These are phyloP conservation scores for Gracilariopsis chorda DNA, from an alignment of 23 red algal genomes.

Conservation along the genomic window DNA sequence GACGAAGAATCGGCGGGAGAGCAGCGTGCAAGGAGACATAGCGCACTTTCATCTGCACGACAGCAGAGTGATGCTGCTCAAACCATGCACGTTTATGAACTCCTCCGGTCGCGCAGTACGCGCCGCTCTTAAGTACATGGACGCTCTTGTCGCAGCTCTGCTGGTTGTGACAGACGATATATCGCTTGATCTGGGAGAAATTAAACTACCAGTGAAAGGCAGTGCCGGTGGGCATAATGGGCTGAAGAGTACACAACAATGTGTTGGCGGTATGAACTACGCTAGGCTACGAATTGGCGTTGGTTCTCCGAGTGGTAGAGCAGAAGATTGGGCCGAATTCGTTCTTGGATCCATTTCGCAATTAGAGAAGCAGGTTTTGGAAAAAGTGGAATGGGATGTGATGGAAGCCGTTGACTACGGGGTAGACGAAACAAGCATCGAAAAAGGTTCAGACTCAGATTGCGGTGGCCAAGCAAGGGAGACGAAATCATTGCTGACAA, in stretches of 20 bases:
- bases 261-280: constrained; percentile 40
- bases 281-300: constrained; percentile 69
- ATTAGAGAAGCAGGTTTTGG: not conserved
- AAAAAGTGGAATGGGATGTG: constrained; percentile 6
- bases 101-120: constrained; percentile 43
- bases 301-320: constrained; percentile 20
- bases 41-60: too few relatives aligned
- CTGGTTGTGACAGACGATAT: constrained; percentile 77
- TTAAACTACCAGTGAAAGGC: constrained; percentile 59
- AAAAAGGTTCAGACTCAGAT: not conserved
- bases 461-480: too few relatives aligned
- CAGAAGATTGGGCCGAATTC: constrained; percentile 7
- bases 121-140: constrained; percentile 29
- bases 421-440: not conserved
- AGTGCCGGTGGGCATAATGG: constrained; percentile 82
- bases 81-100: constrained; percentile 90
- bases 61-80: too few relatives aligned
- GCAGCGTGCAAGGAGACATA: too few relatives aligned
- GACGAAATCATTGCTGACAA: too few relatives aligned
- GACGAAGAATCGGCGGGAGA: too few relatives aligned
- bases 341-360: constrained; percentile 66
- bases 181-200: constrained; percentile 40
- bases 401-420: constrained; percentile 22
- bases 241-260: constrained; percentile 61
- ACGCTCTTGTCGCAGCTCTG: not conserved